Evolutionary conservation across 345 rosid species (phyloP).

Genomic region (Physaria fendleri): DNA sequence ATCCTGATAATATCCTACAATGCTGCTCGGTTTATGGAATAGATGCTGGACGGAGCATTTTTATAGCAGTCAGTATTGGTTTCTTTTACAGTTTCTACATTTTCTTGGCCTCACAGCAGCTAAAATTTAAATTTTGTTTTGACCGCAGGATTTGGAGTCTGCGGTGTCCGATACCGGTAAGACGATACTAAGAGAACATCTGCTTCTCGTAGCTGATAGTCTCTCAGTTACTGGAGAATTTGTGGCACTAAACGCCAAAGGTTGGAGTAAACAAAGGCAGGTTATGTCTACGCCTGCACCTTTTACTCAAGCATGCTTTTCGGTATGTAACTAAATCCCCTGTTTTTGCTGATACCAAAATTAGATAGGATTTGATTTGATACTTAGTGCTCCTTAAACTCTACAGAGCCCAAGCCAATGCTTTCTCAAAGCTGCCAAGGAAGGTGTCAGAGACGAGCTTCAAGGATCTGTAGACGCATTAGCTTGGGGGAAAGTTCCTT

Average conservation of each 20-base stretch:
- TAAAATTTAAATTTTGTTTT: not conserved
- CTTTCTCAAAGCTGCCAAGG: slow-evolving; percentile 84
- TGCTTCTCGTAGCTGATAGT: slow-evolving; percentile 56
- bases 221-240: slow-evolving; percentile 85
- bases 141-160: slow-evolving; percentile 58
- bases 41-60: slow-evolving; percentile 64
- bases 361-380: not conserved
- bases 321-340: slow-evolving; percentile 44
- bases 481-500: slow-evolving; percentile 81
- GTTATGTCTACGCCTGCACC: slow-evolving; percentile 56
- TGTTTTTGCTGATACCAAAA: not conserved
- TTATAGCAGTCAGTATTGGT: slow-evolving; percentile 47
- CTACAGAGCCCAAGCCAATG: slow-evolving; percentile 73
- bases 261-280: slow-evolving; percentile 60
- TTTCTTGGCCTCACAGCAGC: not conserved
- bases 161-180: slow-evolving; percentile 82
- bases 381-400: slow-evolving; percentile 1
- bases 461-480: slow-evolving; percentile 76
- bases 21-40: slow-evolving; percentile 70
- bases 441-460: slow-evolving; percentile 54
- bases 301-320: slow-evolving; percentile 86
- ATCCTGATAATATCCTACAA: slow-evolving; percentile 71
- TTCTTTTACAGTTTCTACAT: not conserved
- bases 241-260: slow-evolving; percentile 71
- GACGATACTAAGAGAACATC: slow-evolving; percentile 58